Evolutionary conservation across 805 yeast genomes (phyloP), one percentile per base, ranked within the genome.

Genomic region (Alloascoidea hylecoeti): DNA sequence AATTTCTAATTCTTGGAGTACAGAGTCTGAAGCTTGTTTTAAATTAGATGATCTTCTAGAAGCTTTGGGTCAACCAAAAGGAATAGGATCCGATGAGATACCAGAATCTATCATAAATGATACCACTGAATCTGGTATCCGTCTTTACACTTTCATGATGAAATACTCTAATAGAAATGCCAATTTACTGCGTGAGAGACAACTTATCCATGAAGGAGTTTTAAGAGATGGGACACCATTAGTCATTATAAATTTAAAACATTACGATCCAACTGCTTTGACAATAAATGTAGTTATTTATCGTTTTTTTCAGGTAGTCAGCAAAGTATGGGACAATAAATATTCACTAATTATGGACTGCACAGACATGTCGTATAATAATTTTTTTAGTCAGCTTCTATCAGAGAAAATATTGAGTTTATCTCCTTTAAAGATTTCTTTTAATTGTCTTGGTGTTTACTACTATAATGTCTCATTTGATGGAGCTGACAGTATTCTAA

Each of bases 301-400:
- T 54, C 66, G 78, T 42, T 46, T 76, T 4, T 66, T 81, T 38
- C 85, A 80, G 46, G 66, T 72, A 3, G 69, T 78, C 14, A 69
- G 78, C 38, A 79, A 77, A 50, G 65, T 82, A 17, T 79, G 94
- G 88, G 74, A 76, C 15, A 65, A 71, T 19, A 72, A 72, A 40
- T 82, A 68, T 51, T 70, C 73, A 42, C 42, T 76, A 36, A 69
- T 84, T 4, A 46, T 72, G 41, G 95, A 85, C 52, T 74, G 82
- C 45, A 80, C 94, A 0, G 77, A 75, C 9, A 74, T 66, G 49
- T 53, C 61, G 18, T 57, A 56, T 6, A 34, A 41, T 2, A 45
- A 47, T 6, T 32, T 51, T 2, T 43, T 56, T 18, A 52, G 55
- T 12, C 41, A 44, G 30, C 47, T 53, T 5, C 58, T 68, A 35